Base-by-base conservation (phyloP, 257 asterid species). In the Primulina huaijiensis region DNA sequence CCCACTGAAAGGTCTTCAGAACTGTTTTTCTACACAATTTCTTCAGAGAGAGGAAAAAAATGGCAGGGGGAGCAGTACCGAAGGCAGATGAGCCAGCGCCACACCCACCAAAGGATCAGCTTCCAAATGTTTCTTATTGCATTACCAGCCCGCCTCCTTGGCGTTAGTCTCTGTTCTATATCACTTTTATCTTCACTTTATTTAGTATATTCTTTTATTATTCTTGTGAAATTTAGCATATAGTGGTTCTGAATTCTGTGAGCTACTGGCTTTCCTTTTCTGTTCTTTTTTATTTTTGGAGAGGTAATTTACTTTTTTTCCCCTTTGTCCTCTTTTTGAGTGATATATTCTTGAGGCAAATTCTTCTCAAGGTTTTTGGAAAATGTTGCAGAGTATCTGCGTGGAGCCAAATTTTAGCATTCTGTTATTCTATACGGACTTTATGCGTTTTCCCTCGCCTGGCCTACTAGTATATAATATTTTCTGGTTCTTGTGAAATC, bases 61-160 rank as follows among this genome's bases (percentile, higher is more conserved):
- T 84, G 92, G 85, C 94, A 52, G 82, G 79, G 19, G 79, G 76
- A 71, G 75, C 74, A 19, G 80, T 74, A 25, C 38, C 77, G 14
- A 85, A 84, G 80, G 74, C 80, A 21, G 97, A 82, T 46, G 97
- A 89, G 37, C 97, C 96, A 50, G 72, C 91, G 25, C 72, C 95
- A 21, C 96, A 92, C 25, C 89, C 80, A 43, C 94, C 93, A 12
- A 89, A 92, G 69, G 97, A 90, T 75, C 96, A 90, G 80, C 96
- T 90, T 79, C 91, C 92, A 25, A 76, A 77, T 82, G 96, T 90
- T 81, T 83, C 89, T 53, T 90, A 81, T 87, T 90, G 97, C 97
- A 90, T 90, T 70, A 85, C 92, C n/a, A 90, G 97, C 75, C 95
- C 95, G 76, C 97, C 96, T 74, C 96, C 96, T 65, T 90, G 97